Evolutionary conservation across 305 asterid genomes (phyloP).

Genomic region (Striga hermonthica): DNA sequence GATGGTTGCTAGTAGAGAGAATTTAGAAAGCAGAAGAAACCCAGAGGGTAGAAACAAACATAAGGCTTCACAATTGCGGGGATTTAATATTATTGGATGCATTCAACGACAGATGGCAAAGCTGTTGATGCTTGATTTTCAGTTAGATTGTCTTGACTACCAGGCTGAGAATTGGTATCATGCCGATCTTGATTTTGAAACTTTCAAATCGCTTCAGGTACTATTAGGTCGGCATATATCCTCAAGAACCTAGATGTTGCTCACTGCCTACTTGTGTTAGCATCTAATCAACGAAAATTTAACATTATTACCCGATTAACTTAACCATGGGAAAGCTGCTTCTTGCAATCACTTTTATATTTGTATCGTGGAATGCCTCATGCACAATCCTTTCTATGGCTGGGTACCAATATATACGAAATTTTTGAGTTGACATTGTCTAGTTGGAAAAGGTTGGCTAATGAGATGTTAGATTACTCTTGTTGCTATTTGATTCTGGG

Average conservation of each 20-base stretch:
- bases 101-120: slow-evolving; percentile 94
- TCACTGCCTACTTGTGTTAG: too few relatives aligned
- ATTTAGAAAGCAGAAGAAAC: slow-evolving; percentile 69
- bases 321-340: not conserved
- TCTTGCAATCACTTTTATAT: not conserved
- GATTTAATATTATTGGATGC: slow-evolving; percentile 76
- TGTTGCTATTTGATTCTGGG: not conserved
- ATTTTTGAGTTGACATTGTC: not conserved
- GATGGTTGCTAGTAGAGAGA: slow-evolving; percentile 95
- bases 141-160: slow-evolving; percentile 89
- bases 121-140: slow-evolving; percentile 84
- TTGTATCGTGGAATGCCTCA: slow-evolving; percentile 14
- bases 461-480: not conserved
- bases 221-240: slow-evolving; percentile 15
- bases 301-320: too few relatives aligned
- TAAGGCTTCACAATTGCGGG: slow-evolving; percentile 50
- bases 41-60: slow-evolving; percentile 52
- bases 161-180: slow-evolving; percentile 88
- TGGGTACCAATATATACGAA: slow-evolving; percentile 6
- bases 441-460: not conserved
- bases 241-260: slow-evolving; percentile 16
- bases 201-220: slow-evolving; percentile 92
- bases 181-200: slow-evolving; percentile 96
- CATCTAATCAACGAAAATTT: too few relatives aligned
- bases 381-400: slow-evolving; percentile 4